Base-by-base conservation (phyloP, 768 basidiomycete species). In the Gymnopilus junonius region DNA sequence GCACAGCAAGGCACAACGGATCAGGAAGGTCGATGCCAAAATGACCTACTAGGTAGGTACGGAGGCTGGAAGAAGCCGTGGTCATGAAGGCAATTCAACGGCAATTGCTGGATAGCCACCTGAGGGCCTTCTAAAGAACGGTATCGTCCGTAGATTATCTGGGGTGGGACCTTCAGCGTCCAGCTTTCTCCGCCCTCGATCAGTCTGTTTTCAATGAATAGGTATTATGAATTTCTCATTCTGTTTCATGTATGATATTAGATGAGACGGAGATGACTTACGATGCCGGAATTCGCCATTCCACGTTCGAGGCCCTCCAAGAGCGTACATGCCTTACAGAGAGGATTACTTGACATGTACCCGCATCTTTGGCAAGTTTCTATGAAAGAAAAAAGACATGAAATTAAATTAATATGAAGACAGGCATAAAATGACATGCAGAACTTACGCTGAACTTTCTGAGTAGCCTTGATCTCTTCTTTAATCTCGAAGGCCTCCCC, bases 301-400 rank as follows among this genome's bases (percentile, higher is more conserved):
- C 95, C 95, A 40, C 92, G 84, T 74, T 97, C 95, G 15, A 98
- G 80, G 8, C 95, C 94, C 75, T 98, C 94, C 0, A 98, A 80
- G 4, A 98, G 79, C 0, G 90, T 92, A 65, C 96, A 97, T 1
- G 95, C 96, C 74, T 96, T 96, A 73, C 95, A 96, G n/a, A 99
- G 77, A n/a, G 91, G 89, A 67, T 99, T 97, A 64, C 94, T 96
- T 3, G 95, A 92, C 82, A 99, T 96, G 73, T 96, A 96, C 2
- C 95, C 95, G 68, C 97, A 99, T 50, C 94, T 83, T 69, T 87
- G 82, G 73, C 97, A 99, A 15, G 87, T 94, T 79, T 94, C 95
- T 99, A 72, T 23, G 63, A 15, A 34, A 21, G 54, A 25, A 48
- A 50, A 61, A 58, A 68, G 50, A 39, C 35, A 37, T 25, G 35